A percentile compares a stretch with the other conserved stretches of the same genome.
These are phyloP conservation scores for Hemisphaericaspora nanyangensis DNA, from an alignment of 805 yeast genomes.

Conservation along the genomic window DNA sequence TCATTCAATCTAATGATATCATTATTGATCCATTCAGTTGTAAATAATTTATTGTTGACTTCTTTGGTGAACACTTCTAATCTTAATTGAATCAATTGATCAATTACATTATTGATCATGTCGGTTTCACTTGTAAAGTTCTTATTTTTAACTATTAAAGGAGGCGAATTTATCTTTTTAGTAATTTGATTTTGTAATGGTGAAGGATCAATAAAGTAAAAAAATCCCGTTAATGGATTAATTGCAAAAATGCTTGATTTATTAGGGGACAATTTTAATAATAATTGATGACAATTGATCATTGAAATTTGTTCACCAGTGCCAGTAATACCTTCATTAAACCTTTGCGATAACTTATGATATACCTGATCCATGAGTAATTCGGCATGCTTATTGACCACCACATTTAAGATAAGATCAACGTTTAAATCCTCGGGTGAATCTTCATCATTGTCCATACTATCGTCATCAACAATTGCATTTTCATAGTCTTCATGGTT, in stretches of 20 bases:
- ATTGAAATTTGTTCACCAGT: slow-evolving; percentile 10
- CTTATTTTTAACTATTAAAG: slow-evolving; percentile 14
- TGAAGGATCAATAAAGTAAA: slow-evolving; percentile 38
- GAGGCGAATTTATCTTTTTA: slow-evolving; percentile 26
- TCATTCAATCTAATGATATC: slow-evolving; percentile 48
- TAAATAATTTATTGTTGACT: slow-evolving; percentile 51
- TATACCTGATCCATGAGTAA: slow-evolving; percentile 24
- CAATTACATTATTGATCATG: slow-evolving; percentile 28
- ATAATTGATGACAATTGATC: slow-evolving; percentile 31
- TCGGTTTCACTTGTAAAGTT: slow-evolving; percentile 26
- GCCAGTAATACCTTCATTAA: slow-evolving; percentile 11
- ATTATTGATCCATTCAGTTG: slow-evolving; percentile 68
- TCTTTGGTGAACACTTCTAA: slow-evolving; percentile 48
- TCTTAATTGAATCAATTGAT: slow-evolving; percentile 42
- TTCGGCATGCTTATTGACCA: slow-evolving; percentile 38
- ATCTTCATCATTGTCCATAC: slow-evolving; percentile 13
- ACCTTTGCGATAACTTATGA: slow-evolving; percentile 10
- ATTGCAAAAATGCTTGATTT: slow-evolving; percentile 35
- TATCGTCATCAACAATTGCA: slow-evolving; percentile 8
- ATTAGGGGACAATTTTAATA: slow-evolving; percentile 27
- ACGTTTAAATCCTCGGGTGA: slow-evolving; percentile 28
- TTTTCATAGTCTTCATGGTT: slow-evolving; percentile 20
- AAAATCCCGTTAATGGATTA: slow-evolving; percentile 38
- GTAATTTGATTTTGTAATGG: slow-evolving; percentile 31
- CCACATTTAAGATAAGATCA: slow-evolving; percentile 30